Base-by-base conservation (phyloP, 2,329 filamentous ascomycete species). In the Amphichorda felina region DNA sequence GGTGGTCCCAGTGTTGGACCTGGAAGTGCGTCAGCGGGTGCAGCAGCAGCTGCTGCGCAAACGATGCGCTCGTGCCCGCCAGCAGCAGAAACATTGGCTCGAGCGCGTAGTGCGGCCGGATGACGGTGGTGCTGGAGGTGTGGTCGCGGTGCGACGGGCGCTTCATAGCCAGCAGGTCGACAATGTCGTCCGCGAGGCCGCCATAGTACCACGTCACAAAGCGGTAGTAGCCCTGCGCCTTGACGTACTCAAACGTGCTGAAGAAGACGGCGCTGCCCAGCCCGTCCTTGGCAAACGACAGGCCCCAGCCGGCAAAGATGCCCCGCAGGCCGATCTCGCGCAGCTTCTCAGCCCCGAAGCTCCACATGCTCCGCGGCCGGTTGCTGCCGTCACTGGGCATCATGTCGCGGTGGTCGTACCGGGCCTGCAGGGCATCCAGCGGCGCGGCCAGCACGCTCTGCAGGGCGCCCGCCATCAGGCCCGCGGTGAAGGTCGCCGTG, bases 371-470 rank as follows among this genome's bases (percentile, higher is more conserved):
- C 43, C 68, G 70, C 1, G 62, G 68, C 36, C 57, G 59, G 15
- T 55, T 56, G 16, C 50, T 54, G 9, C 57, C 57, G 31, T 60
- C 60, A 25, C 45, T 55, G 14, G 58, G 52, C 45, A 70, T 58
- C 29, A 69, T 45, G 25, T 69, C 64, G 1, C 58, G 57, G 43
- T 72, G 68, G 45, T 82, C 78, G 54, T 82, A 86, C 8, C 82
- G 69, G 4, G 79, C 76, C 47, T 85, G 80, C 3, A 88, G 70
- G 0, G 82, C 82, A 44, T 88, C 82, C 6, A 87, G 63, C 0
- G 82, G 82, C 0, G 82, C 82, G 0, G 82, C 82, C 8, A 86
- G 53, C 13, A 86, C 49, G 40, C 78, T 83, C 55, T 87, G 82
- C 1, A 86, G 54, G 2, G 64, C 64, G 0, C 82, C 82, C 0